phyloP scores from a whole-genome alignment of 768 basidiomycete species.

The Gelatoporia subvermispora region DNA sequence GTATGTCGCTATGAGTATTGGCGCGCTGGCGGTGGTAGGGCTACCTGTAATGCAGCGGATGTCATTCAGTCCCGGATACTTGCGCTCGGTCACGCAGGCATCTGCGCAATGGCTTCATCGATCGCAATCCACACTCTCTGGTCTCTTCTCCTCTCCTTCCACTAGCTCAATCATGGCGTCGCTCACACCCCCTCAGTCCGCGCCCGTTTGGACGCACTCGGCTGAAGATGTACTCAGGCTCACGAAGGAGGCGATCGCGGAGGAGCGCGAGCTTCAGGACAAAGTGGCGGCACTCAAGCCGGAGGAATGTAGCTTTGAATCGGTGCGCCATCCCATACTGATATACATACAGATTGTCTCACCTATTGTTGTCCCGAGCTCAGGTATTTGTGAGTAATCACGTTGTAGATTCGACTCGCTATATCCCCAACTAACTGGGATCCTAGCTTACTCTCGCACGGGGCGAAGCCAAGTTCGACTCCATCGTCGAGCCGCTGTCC shows the following conservation, averaged over 20 bases:
- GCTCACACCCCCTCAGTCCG: conserved; percentile 58
- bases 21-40: conserved; percentile 14
- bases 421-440: conserved; percentile 9
- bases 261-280: conserved; percentile 52
- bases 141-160: conserved; percentile 20
- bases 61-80: conserved; percentile 9
- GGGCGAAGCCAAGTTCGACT: conserved; percentile 52
- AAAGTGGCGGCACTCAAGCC: conserved; percentile 52
- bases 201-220: conserved; percentile 64
- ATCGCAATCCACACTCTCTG: conserved; percentile 21
- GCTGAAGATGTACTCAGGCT: conserved; percentile 53
- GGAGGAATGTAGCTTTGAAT: conserved; percentile 58
- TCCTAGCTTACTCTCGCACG: conserved; percentile 53
- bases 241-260: conserved; percentile 55
- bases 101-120: conserved; percentile 12
- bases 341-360: conserved; percentile 1
- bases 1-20: conserved; percentile 3
- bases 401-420: conserved; percentile 1
- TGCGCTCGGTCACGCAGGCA: conserved; percentile 12
- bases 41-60: conserved; percentile 14
- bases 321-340: conserved; percentile 39
- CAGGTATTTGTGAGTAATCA: conserved; percentile 67
- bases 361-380: not conserved
- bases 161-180: conserved; percentile 33
- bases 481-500: conserved; percentile 50